Base-by-base conservation (phyloP, 257 asterid species). In the Salvia miltiorrhiza region DNA sequence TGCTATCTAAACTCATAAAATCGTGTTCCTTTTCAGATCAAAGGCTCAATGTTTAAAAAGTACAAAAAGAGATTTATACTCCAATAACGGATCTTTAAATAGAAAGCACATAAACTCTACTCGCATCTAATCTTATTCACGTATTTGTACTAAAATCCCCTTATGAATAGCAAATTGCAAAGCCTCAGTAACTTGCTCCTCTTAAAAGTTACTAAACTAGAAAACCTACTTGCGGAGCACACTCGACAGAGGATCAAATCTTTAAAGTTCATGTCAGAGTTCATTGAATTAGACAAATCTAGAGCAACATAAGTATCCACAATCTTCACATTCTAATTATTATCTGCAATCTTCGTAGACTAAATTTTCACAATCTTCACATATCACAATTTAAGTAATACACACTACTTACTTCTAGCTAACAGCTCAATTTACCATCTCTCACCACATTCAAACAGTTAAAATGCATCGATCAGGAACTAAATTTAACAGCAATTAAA, bases 1-100 rank as follows among this genome's bases (percentile, higher is more conserved):
- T n/a, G 32, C 35, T 33, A 67, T 68, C 63, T 35, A 58, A 43
- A 65, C 58, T 44, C 37, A 62, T 28, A 41, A 70, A 57, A 33
- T 9, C 32, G 8, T 45, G 48, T 44, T 63, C 73, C 39, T 45
- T 61, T 61, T 10, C 58, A 60, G 56, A 66, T 21, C 43, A 70
- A 54, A 37, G 11, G 35, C 23, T 32, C 69, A 19, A 9, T 17
- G 32, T 24, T 19, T 59, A 71, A 23, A 59, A 32, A 63, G 30
- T 5, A 65, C 63, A 13, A 40, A n/a, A 65, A 59, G 44, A 40
- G 4, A 58, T 20, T 11, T 39, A 32, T 11, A 65, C 32, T 23
- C 21, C 13, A 32, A 66, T 1, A 7, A 16, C 19, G 43, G 23
- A 37, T 40, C 48, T 26, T 49, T 43, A 30, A 32, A 62, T 20